A percentile compares a stretch with the other conserved stretches of the same genome.
Evolutionary conservation across 768 basidiomycete species (phyloP).

Genomic region (Amanita pallidorosea): DNA sequence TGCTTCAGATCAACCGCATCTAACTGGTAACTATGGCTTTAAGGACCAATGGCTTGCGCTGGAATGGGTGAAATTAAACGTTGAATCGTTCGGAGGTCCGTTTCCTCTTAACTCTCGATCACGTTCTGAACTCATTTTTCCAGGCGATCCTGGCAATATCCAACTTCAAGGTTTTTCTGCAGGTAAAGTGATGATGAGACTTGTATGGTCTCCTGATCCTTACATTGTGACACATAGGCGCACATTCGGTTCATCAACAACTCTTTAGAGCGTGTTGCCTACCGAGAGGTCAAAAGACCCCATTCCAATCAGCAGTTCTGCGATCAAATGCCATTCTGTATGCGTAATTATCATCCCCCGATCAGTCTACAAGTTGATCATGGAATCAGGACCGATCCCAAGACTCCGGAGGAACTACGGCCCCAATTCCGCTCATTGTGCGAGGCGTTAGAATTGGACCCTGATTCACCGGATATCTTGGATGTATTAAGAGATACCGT

Average conservation of each 20-base stretch:
- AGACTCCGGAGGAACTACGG: conserved; percentile 45
- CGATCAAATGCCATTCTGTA: conserved; percentile 73
- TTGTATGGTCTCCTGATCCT: not conserved
- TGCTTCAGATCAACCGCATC: conserved; percentile 46
- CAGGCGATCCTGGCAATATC: conserved; percentile 52
- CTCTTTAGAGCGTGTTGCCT: conserved; percentile 60
- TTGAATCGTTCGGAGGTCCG: conserved; percentile 56
- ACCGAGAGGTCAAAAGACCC: conserved; percentile 42
- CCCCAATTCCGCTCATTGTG: conserved; percentile 60
- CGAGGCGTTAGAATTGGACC: conserved; percentile 42
- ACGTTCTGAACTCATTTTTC: not conserved
- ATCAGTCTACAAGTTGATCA: not conserved
- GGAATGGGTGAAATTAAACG: conserved; percentile 63
- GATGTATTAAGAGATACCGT: conserved; percentile 35
- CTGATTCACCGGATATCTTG: conserved; percentile 38
- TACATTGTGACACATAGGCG: conserved; percentile 29
- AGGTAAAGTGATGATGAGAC: conserved; percentile 23
- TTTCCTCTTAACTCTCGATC: not conserved
- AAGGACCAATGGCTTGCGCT: conserved; percentile 77
- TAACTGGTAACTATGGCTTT: conserved; percentile 74
- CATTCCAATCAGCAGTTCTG: conserved; percentile 54
- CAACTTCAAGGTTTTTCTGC: conserved; percentile 65
- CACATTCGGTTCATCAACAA: conserved; percentile 66
- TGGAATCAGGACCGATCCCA: conserved; percentile 36
- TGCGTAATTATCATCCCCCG: conserved; percentile 11